Evolutionary conservation across 257 asterid species (phyloP).

Genomic region (Penstemon newberryi): DNA sequence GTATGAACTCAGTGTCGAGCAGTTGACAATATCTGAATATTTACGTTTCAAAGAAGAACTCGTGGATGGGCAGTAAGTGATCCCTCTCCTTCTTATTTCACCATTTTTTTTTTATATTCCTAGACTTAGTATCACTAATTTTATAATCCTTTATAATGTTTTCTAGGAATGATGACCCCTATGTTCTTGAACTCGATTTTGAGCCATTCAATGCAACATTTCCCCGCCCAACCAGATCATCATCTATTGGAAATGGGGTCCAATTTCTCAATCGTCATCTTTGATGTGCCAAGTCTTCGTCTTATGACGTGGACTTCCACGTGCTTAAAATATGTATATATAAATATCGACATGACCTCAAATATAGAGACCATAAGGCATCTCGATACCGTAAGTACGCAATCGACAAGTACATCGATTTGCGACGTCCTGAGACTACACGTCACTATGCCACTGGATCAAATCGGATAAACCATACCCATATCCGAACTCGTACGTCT

Average conservation of each 20-base stretch:
- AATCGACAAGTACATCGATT: too few species aligned
- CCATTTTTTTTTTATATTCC: not conserved
- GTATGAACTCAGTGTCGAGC: conserved; percentile 79
- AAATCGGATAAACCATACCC: too few species aligned
- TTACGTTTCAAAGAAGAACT: conserved; percentile 82
- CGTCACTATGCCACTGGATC: too few species aligned
- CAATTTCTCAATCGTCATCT: conserved; percentile 97
- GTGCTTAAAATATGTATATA: too few species aligned
- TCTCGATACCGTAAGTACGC: too few species aligned
- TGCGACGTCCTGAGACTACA: too few species aligned
- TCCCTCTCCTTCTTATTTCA: conserved; percentile 4
- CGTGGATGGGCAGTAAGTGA: conserved; percentile 84
- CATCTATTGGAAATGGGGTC: conserved; percentile 95
- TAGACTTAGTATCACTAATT: not conserved
- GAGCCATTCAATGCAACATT: conserved; percentile 93
- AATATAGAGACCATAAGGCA: too few species aligned
- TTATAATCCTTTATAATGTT: conserved; percentile 23
- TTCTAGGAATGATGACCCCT: conserved; percentile 51
- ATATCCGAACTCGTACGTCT: too few species aligned
- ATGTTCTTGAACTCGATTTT: conserved; percentile 87
- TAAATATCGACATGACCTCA: too few species aligned
- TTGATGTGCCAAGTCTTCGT: too few species aligned
- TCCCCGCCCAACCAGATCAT: conserved; percentile 89
- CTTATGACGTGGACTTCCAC: too few species aligned
- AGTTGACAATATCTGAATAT: conserved; percentile 81